Evolutionary conservation across 2,329 filamentous ascomycete genomes (phyloP).

Genomic region (Arthrobotrys pseudoclavata): DNA sequence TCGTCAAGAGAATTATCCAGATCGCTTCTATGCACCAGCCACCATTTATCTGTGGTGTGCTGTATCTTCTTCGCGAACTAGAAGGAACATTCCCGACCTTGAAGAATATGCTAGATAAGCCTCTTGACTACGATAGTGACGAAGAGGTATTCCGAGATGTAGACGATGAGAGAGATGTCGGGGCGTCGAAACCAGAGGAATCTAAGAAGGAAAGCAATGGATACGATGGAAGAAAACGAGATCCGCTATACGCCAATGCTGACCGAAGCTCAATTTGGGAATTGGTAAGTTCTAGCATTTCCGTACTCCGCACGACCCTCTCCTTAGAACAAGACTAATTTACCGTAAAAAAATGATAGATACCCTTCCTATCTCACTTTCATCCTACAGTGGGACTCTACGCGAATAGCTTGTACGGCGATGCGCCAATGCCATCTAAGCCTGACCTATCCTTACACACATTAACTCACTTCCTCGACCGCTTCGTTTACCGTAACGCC

Average conservation of each 20-base stretch:
- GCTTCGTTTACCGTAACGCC: conserved; percentile 96
- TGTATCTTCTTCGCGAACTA: conserved; percentile 88
- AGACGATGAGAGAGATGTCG: conserved; percentile 70
- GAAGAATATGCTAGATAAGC: conserved; percentile 80
- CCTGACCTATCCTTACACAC: conserved; percentile 91
- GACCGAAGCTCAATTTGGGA: conserved; percentile 95
- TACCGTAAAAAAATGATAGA: conserved; percentile 62
- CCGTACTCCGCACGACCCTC: background rate
- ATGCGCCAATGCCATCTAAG: conserved; percentile 82
- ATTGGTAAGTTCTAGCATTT: conserved; percentile 71
- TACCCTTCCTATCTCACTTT: conserved; percentile 83
- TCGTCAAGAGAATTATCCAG: conserved; percentile 92
- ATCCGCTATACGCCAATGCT: conserved; percentile 88
- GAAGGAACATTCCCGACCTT: conserved; percentile 84
- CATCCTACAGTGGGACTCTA: conserved; percentile 93
- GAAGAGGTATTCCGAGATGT: conserved; percentile 78
- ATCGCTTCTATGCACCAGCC: conserved; percentile 85
- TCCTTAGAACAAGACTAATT: conserved; percentile 5
- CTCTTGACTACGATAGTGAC: conserved; percentile 82
- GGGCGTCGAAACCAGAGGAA: conserved; percentile 58
- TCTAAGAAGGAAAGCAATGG: conserved; percentile 61
- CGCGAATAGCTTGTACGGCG: conserved; percentile 78
- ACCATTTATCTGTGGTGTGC: conserved; percentile 90
- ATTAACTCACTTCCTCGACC: conserved; percentile 94
- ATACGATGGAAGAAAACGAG: conserved; percentile 91